These are phyloP conservation scores for Eucalyptus erythrocorys DNA, from an alignment of 345 rosid species.

Conservation along the genomic window DNA sequence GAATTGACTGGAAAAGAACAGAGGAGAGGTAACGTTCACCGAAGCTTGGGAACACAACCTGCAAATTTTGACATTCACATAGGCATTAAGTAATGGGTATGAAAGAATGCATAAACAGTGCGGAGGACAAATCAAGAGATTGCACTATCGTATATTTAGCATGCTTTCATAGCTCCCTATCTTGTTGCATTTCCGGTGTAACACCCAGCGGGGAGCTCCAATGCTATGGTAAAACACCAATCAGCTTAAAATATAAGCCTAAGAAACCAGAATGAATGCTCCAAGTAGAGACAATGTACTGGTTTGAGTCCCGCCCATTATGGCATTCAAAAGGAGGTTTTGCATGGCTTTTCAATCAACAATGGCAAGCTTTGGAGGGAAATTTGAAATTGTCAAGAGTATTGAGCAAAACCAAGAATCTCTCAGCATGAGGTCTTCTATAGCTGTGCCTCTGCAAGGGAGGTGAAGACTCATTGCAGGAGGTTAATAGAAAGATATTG, in stretches of 20 bases:
- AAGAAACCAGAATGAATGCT: neutral
- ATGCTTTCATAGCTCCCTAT: neutral
- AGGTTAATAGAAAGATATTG: neutral
- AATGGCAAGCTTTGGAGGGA: neutral
- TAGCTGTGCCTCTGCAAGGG: neutral
- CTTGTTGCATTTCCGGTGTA: neutral
- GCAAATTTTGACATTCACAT: neutral
- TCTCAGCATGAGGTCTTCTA: neutral
- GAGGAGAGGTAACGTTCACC: slow-evolving; percentile 88
- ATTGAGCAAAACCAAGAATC: neutral
- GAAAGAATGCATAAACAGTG: neutral
- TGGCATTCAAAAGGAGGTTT: neutral
- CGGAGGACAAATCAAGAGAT: neutral
- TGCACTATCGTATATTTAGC: neutral
- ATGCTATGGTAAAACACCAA: neutral
- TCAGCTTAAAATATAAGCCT: neutral
- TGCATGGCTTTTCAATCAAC: neutral
- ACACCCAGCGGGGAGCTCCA: neutral
- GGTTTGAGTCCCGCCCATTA: neutral
- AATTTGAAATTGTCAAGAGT: neutral
- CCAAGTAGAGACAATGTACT: neutral
- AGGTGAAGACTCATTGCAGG: neutral
- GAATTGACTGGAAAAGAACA: slow-evolving; percentile 80
- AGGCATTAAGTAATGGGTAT: neutral
- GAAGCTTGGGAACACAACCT: slow-evolving; percentile 96